These are phyloP conservation scores for Dentiscutata heterogama DNA, from an alignment of 371 early-diverging fungal species.

Conservation along the genomic window DNA sequence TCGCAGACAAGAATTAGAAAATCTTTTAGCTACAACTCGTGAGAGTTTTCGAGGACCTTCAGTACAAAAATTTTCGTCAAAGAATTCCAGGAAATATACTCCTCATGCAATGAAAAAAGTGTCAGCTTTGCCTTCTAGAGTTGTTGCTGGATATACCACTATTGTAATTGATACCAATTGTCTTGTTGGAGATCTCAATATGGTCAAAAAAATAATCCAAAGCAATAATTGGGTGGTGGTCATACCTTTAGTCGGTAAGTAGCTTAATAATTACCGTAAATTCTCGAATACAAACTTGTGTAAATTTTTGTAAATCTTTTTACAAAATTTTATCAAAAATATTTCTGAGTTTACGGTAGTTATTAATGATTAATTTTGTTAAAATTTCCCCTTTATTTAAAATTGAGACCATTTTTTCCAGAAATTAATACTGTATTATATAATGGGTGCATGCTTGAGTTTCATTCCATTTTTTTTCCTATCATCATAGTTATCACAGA, in stretches of 20 bases:
- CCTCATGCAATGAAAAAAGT: constrained; percentile 54
- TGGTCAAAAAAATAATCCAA: constrained; percentile 62
- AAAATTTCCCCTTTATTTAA: too few relatives aligned
- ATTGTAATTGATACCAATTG: constrained; percentile 77
- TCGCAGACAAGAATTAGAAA: constrained; percentile 55
- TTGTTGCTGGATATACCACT: constrained; percentile 63
- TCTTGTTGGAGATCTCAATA: constrained; percentile 68
- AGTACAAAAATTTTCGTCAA: constrained; percentile 46
- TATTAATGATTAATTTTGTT: too few relatives aligned
- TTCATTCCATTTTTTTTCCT: background rate
- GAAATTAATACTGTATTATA: too few relatives aligned
- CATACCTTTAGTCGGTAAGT: constrained; percentile 69
- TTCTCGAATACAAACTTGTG: too few relatives aligned
- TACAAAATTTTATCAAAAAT: too few relatives aligned
- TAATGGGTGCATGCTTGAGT: background rate
- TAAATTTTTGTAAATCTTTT: too few relatives aligned
- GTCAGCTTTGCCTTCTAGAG: constrained; percentile 50
- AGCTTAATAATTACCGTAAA: background rate
- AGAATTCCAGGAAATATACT: constrained; percentile 47
- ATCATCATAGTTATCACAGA: constrained; percentile 66
- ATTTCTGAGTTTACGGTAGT: too few relatives aligned
- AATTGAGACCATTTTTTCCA: too few relatives aligned
- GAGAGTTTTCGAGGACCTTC: constrained; percentile 41
- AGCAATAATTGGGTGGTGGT: constrained; percentile 67
- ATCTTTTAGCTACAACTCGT: constrained; percentile 45